Base-by-base conservation (phyloP, 495 filamentous ascomycete genomes). In the Hyaloscypha variabilis region DNA sequence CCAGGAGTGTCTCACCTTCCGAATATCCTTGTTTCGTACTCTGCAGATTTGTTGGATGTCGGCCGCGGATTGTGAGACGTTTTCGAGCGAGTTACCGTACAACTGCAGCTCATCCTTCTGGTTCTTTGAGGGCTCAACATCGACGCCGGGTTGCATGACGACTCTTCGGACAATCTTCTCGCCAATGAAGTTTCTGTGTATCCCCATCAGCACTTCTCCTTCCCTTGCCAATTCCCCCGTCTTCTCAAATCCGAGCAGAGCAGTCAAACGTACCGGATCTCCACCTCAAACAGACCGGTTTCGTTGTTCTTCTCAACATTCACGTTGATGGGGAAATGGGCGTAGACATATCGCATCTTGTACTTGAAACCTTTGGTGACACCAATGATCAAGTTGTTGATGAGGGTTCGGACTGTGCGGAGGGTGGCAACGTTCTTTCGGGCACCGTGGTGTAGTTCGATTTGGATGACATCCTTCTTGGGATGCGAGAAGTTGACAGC, bases 281-380 rank as follows among this genome's bases (percentile, higher is more conserved):
- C 96, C 79, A 99, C 90, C 80, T 97, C 91, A 75, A 75, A 89
- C 69, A 87, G 78, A 61, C 90, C 94, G 69, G 92, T 95, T 84
- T 98, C 94, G 72, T 79, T 78, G 86, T 96, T 95, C 90, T 96
- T 94, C 67, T 98, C 93, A 71, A 99, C 81, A 85, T 98, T 98
- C 79, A 99, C 95, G 87, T 98, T 99, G 92, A 99, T 99, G 78
- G 95, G 95, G 78, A 99, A 99, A 88, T 99, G 95, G 73, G 95
- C 95, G 80, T 99, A 99, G 82, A 99, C 95, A 82, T 99, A 99
- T 71, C 95, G 91, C 95, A 99, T 98, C 91, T 98, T 99, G 91
- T 99, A 99, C 85, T 94, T 94, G 91, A 91, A 99, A 67, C 95
- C 95, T 83, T 91, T 94, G 76, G 96, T 99, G 67, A 99, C 95